Conservation (phyloP, 2,329 filamentous ascomycete genomes). For the Colletotrichum sp. region DNA sequence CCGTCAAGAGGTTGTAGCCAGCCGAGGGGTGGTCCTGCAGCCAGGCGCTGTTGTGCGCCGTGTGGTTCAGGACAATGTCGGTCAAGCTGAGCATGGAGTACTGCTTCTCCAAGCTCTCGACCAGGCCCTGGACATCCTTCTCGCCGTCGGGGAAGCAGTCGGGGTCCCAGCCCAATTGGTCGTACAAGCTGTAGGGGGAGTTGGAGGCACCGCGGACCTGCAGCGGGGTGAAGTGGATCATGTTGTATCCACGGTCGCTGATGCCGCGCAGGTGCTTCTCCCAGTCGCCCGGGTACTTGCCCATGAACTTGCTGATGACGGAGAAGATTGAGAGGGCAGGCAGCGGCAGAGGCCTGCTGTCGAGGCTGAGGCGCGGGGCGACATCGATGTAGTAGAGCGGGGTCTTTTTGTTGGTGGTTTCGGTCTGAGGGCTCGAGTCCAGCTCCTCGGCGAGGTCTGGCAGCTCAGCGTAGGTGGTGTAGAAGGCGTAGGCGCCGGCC, state of each 20-base stretch:
- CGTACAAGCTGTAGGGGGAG: conserved; percentile 95
- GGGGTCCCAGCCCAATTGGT: conserved; percentile 88
- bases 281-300: conserved; percentile 88
- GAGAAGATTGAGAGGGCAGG: conserved; percentile 92
- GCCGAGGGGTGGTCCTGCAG: conserved; percentile 92
- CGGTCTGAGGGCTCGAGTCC: conserved; percentile 48
- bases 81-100: conserved; percentile 88
- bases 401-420: conserved; percentile 68
- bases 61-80: conserved; percentile 98
- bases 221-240: conserved; percentile 97
- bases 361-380: conserved; percentile 78
- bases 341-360: conserved; percentile 77
- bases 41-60: conserved; percentile 94
- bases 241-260: conserved; percentile 92
- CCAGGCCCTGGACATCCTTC: conserved; percentile 77
- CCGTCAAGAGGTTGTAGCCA: conserved; percentile 92
- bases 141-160: conserved; percentile 85
- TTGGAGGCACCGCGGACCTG: conserved; percentile 90
- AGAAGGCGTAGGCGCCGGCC: conserved; percentile 91
- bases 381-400: conserved; percentile 92
- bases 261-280: conserved; percentile 88
- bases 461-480: conserved; percentile 88
- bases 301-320: conserved; percentile 97
- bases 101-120: conserved; percentile 82
- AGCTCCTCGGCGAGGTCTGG: conserved; percentile 73